Evolutionary conservation across 2,329 filamentous ascomycete species (phyloP).

Genomic region (Beauveria rudraprayagi): DNA sequence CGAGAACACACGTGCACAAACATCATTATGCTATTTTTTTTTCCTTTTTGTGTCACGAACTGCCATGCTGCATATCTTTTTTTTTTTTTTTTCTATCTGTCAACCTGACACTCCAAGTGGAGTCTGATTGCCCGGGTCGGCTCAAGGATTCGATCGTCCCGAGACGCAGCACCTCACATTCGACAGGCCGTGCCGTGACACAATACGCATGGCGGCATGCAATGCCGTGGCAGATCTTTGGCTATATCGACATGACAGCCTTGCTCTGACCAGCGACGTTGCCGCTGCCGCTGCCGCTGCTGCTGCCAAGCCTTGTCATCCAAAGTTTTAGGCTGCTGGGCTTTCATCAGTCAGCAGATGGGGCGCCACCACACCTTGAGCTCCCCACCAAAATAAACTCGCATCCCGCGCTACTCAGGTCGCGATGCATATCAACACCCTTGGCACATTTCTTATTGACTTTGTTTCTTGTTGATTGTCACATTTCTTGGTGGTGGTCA

Average conservation of each 20-base stretch:
- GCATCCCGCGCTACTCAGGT: conserved; percentile 5
- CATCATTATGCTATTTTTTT: neutral
- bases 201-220: neutral
- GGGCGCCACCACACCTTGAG: neutral
- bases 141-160: neutral
- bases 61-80: neutral
- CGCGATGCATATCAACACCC: conserved; percentile 6
- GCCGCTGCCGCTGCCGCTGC: neutral
- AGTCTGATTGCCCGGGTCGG: neutral
- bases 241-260: neutral
- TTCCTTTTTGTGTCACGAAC: neutral
- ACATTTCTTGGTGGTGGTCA: neutral
- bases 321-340: neutral
- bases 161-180: neutral
- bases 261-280: neutral
- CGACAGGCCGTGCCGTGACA: neutral
- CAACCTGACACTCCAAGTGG: neutral
- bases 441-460: neutral
- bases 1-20: neutral
- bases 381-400: conserved; percentile 14
- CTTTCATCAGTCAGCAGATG: conserved; percentile 5
- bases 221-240: neutral
- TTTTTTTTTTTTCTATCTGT: neutral
- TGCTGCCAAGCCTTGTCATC: neutral
- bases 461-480: neutral